Evolutionary conservation across 177 flowering plant species (phyloP).

Genomic region (Vitis hybrid): DNA sequence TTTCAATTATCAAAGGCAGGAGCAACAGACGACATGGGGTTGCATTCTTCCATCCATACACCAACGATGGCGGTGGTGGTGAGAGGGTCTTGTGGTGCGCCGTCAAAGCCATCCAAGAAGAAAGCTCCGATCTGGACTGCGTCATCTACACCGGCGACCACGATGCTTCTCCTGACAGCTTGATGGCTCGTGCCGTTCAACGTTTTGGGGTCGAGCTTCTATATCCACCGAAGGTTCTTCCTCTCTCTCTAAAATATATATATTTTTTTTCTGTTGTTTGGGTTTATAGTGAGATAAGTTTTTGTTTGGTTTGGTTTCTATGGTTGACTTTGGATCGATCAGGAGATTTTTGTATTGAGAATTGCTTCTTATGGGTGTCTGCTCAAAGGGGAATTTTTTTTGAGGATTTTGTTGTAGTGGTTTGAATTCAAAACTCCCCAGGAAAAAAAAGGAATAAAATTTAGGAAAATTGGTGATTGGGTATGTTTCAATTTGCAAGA

Average conservation of each 20-base stretch:
- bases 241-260: not conserved
- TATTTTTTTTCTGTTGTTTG: not conserved
- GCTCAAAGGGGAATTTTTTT: no score
- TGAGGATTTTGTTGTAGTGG: no score
- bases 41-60: conserved; percentile 94
- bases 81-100: conserved; percentile 98
- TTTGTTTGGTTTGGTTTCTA: not conserved
- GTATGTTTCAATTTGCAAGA: no score
- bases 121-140: conserved; percentile 59
- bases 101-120: conserved; percentile 84
- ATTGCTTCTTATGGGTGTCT: no score
- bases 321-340: no score
- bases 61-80: conserved; percentile 98
- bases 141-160: conserved; percentile 78
- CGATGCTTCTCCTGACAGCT: conserved; percentile 66
- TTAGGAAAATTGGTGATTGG: no score
- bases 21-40: conserved; percentile 44
- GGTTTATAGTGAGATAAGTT: not conserved
- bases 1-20: conserved; percentile 27
- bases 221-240: conserved; percentile 60
- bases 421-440: no score
- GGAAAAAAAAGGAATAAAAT: no score
- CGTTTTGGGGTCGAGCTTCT: conserved; percentile 83
- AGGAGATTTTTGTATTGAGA: no score
- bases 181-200: conserved; percentile 68